phyloP scores from a whole-genome alignment of 371 early-diverging fungal genomes.

The Mitosporidium daphniae region DNA sequence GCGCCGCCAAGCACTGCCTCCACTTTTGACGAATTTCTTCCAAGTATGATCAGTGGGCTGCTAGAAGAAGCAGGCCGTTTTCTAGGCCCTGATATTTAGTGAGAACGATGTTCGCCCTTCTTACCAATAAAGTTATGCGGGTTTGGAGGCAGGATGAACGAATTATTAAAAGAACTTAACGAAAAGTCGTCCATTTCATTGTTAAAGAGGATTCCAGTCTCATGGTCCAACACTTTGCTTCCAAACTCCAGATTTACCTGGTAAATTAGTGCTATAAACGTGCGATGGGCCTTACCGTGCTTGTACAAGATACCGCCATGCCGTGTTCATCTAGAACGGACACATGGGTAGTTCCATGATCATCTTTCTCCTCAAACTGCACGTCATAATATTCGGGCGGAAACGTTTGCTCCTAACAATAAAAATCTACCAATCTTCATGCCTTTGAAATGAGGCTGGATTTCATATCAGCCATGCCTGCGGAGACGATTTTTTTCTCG shows the following conservation, averaged over 20 bases:
- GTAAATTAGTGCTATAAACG: not conserved
- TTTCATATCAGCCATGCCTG: conserved; percentile 20
- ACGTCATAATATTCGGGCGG: conserved; percentile 29
- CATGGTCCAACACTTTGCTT: conserved; percentile 46
- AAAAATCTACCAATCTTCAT: conserved; percentile 2
- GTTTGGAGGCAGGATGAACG: conserved; percentile 40
- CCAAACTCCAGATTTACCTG: conserved; percentile 8
- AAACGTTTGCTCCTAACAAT: conserved; percentile 10
- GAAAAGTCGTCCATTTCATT: conserved; percentile 94
- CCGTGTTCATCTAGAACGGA: conserved; percentile 50
- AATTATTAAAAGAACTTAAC: conserved; percentile 36
- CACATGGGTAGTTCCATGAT: conserved; percentile 84
- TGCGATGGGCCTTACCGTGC: no score
- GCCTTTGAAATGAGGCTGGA: conserved; percentile 24
- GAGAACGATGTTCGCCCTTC: conserved; percentile 1
- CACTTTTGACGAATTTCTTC: conserved; percentile 17
- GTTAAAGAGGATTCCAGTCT: conserved; percentile 81
- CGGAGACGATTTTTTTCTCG: conserved; percentile 14
- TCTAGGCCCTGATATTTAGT: conserved; percentile 21
- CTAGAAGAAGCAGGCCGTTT: conserved; percentile 72
- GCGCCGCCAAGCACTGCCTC: conserved; percentile 48
- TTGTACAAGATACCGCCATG: conserved; percentile 48
- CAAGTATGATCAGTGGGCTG: conserved; percentile 45
- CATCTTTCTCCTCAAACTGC: conserved; percentile 24
- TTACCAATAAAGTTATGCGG: conserved; percentile 32